phyloP scores from a whole-genome alignment of 805 yeast species.

The Nakazawaea laoshanensis region DNA sequence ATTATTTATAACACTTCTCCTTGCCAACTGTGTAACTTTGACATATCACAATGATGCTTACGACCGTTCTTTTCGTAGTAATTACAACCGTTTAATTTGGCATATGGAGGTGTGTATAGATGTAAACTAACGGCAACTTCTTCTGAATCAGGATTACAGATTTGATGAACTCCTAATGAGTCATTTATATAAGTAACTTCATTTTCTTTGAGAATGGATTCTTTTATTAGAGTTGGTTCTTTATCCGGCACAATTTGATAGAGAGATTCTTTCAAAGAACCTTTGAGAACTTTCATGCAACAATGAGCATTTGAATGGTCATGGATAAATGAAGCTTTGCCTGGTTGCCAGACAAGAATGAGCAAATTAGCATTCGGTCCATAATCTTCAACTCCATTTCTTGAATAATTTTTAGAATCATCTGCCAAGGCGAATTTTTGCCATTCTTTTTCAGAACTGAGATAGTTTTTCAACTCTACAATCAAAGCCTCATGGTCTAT shows the following conservation, averaged over 20 bases:
- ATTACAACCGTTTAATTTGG: constrained; percentile 47
- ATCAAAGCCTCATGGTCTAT: constrained; percentile 42
- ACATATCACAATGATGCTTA: constrained; percentile 48
- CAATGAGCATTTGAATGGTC: constrained; percentile 77
- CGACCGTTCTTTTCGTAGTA: constrained; percentile 41
- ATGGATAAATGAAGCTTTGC: constrained; percentile 54
- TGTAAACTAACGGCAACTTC: constrained; percentile 55
- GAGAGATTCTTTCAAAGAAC: constrained; percentile 47
- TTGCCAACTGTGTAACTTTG: constrained; percentile 53
- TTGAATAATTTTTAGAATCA: constrained; percentile 38
- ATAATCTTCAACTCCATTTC: constrained; percentile 71
- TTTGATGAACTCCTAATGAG: constrained; percentile 56
- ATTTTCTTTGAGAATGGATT: constrained; percentile 23
- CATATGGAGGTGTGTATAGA: constrained; percentile 72
- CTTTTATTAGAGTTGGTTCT: constrained; percentile 14
- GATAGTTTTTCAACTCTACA: constrained; percentile 37
- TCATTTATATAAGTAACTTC: constrained; percentile 62
- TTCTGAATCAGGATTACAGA: constrained; percentile 35
- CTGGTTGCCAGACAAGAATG: constrained; percentile 65
- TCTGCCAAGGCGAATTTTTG: constrained; percentile 46
- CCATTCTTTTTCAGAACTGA: constrained; percentile 48
- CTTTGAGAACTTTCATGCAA: constrained; percentile 60
- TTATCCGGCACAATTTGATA: constrained; percentile 29
- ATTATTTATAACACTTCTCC: constrained; percentile 25
- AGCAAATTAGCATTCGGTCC: constrained; percentile 64